phyloP scores from a whole-genome alignment of 257 asterid species.

The Sherardia arvensis region DNA sequence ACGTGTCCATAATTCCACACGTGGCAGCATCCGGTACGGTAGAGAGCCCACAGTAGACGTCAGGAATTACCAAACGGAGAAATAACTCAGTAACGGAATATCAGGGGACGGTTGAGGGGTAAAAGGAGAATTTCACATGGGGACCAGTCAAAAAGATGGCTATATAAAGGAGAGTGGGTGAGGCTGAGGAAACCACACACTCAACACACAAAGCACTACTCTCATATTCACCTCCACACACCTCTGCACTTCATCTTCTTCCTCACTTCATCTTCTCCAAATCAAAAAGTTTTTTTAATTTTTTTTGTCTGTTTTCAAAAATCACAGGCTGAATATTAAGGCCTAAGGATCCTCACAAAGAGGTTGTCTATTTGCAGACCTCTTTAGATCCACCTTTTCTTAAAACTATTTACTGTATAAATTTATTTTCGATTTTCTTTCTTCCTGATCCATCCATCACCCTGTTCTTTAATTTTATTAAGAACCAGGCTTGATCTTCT shows the following conservation, averaged over 20 bases:
- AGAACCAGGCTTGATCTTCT: slow-evolving; percentile 44
- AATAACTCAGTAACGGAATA: background rate
- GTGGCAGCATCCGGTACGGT: rapidly evolving
- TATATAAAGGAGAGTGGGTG: slow-evolving; percentile 29
- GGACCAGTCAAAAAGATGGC: background rate
- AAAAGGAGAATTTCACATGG: slow-evolving; percentile 18
- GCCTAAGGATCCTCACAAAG: slow-evolving; percentile 19
- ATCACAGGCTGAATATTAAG: slow-evolving; percentile 11
- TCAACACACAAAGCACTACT: slow-evolving; percentile 2
- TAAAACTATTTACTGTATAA: slow-evolving; percentile 1
- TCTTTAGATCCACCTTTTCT: slow-evolving; percentile 14
- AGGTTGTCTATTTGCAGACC: slow-evolving; percentile 69
- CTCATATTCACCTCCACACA: slow-evolving; percentile 29
- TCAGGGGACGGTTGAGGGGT: background rate
- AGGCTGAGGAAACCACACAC: slow-evolving; percentile 14
- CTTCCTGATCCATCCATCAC: slow-evolving; percentile 1
- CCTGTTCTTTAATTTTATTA: slow-evolving; percentile 55
- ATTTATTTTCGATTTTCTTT: background rate
- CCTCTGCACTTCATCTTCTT: slow-evolving; percentile 29
- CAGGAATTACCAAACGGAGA: background rate
- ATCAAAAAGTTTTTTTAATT: background rate
- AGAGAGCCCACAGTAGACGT: slow-evolving; percentile 1
- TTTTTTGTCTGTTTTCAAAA: background rate
- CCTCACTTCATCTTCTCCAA: slow-evolving; percentile 43
- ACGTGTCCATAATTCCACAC: slow-evolving; percentile 6